Conservation (phyloP, 75 land plant species). For the Larix kaempferi region DNA sequence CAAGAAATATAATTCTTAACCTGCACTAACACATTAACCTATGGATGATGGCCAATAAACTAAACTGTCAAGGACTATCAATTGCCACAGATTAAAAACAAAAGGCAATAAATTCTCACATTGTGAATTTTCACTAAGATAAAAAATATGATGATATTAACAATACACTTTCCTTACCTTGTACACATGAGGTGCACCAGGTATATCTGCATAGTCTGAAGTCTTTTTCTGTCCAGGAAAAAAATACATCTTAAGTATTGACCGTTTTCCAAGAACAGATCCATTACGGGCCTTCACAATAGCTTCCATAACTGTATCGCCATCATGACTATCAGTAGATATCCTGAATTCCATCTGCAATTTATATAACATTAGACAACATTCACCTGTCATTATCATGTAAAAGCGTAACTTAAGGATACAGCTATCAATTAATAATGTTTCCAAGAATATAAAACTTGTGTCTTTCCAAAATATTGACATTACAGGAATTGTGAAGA, state of each 20-base stretch:
- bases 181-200: constrained; percentile 91
- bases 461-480: neutral
- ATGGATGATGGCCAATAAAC: neutral
- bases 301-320: constrained; percentile 93
- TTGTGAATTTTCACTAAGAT: neutral
- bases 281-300: constrained; percentile 88
- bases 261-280: constrained; percentile 82
- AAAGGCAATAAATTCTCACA: neutral
- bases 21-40: neutral
- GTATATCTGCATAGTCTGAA: constrained; percentile 57
- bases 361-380: constrained; percentile 12
- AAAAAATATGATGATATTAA: neutral
- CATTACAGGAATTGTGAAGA: constrained; percentile 81
- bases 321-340: constrained; percentile 62
- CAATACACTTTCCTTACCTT: constrained; percentile 53
- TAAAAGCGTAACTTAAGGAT: neutral
- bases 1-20: neutral
- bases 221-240: constrained; percentile 89
- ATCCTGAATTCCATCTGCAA: constrained; percentile 70
- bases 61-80: neutral
- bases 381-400: neutral
- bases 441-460: neutral
- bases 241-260: constrained; percentile 94
- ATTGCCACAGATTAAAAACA: neutral
- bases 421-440: neutral